Base-by-base conservation (phyloP, 352 stramenopile species). In the Blastocystis sp. region DNA sequence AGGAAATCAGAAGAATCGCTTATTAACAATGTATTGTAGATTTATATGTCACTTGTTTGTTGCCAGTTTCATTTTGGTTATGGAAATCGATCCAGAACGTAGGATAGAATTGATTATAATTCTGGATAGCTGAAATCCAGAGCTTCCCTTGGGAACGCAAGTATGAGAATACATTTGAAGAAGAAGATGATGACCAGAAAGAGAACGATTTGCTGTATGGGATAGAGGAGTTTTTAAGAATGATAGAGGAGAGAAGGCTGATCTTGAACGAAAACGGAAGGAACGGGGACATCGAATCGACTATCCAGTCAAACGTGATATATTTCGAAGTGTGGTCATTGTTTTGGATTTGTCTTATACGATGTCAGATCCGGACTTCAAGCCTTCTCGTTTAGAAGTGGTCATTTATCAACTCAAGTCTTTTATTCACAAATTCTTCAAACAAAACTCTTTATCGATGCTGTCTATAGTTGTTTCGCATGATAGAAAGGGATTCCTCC, bases 401-500 rank as follows among this genome's bases (percentile, higher is more conserved):
- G 53, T 84, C 17, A 57, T 84, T 17, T 66, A 53, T 53, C 73
- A 84, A 30, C 42, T 84, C 5, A 84, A 84, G 48, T 51, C 37
- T 13, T 84, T 84, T 42, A 66, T 84, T 37, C 51, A 42, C 17
- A 40, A 40, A 33, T 84, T 84, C 33, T 64, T 84, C n/a, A 66
- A 84, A 53, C 51, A 84, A 53, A 84, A 84, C 73, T 62, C 73
- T 4, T 27, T 84, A n/a, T 84, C 73, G 11, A 48, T 60, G 27
- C 48, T 84, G n/a, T 84, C 42, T 42, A 84, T 84, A 0, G 53
- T 84, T 22, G 73, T 84, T 30, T 84, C 73, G 19, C 73, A 84
- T 64, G 73, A 84, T 64, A 22, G 54, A 15, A 84, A 48, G 53
- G 73, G 48, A 3, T 84, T 84, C 48, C 48, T 66, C 30, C 51